Conservation (phyloP, 2,329 filamentous ascomycete genomes). For the Alternaria ethzedia region DNA sequence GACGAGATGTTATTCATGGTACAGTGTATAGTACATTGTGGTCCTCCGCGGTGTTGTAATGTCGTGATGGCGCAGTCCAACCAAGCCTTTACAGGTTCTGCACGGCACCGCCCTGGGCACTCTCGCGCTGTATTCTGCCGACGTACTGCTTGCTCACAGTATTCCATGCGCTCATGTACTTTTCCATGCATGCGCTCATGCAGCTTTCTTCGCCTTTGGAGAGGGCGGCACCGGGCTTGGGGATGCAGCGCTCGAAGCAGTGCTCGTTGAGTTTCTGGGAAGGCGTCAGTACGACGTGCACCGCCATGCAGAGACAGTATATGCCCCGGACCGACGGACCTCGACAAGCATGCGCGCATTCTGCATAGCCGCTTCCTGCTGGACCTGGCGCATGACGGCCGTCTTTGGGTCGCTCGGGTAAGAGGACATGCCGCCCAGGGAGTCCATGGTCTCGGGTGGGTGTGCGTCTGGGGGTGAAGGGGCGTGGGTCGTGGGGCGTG, state of each 20-base stretch:
- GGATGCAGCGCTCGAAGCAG: slow-evolving; percentile 63
- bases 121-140: slow-evolving; percentile 55
- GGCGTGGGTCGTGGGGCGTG: background rate
- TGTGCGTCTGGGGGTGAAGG: slow-evolving; percentile 1
- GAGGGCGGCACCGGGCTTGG: slow-evolving; percentile 58
- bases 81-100: slow-evolving; percentile 12
- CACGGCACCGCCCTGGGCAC: slow-evolving; percentile 7
- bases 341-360: slow-evolving; percentile 60
- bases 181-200: slow-evolving; percentile 61
- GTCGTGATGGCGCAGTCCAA: slow-evolving; percentile 4
- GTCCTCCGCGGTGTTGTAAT: background rate
- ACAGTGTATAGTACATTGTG: slow-evolving; percentile 34
- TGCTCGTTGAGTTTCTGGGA: slow-evolving; percentile 60
- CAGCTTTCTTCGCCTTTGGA: slow-evolving; percentile 58
- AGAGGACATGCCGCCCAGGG: slow-evolving; percentile 39
- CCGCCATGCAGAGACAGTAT: background rate
- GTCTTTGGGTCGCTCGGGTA: slow-evolving; percentile 52
- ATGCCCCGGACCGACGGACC: background rate
- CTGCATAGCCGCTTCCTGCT: slow-evolving; percentile 59
- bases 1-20: slow-evolving; percentile 17
- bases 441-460: slow-evolving; percentile 37
- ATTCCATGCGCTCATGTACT: slow-evolving; percentile 63
- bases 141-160: slow-evolving; percentile 59
- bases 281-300: background rate
- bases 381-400: slow-evolving; percentile 59